These are phyloP conservation scores for Xylaria scruposa DNA, from an alignment of 495 filamentous ascomycete species.

Conservation along the genomic window DNA sequence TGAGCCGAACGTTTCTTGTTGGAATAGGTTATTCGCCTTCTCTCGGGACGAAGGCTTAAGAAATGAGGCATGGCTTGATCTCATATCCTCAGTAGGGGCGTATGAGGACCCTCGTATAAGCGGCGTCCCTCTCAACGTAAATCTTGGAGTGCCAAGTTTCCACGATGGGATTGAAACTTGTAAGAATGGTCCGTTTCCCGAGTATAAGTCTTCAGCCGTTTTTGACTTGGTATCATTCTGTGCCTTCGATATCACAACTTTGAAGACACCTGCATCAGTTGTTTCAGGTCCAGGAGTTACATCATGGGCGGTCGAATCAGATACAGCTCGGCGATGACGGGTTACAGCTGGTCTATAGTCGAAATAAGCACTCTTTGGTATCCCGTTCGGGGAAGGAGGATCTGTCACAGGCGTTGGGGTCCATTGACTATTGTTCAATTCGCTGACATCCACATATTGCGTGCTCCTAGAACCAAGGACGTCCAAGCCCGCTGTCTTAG, in stretches of 20 bases:
- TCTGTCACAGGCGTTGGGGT: slow-evolving; percentile 44
- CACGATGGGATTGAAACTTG: slow-evolving; percentile 88
- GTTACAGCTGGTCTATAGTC: slow-evolving; percentile 33
- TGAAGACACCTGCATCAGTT: slow-evolving; percentile 69
- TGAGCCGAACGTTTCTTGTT: slow-evolving; percentile 37
- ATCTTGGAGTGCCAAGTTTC: slow-evolving; percentile 81
- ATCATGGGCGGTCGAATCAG: slow-evolving; percentile 56
- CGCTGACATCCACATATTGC: slow-evolving; percentile 49
- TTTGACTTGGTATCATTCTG: slow-evolving; percentile 64
- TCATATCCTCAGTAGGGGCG: slow-evolving; percentile 58
- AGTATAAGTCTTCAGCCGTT: slow-evolving; percentile 64
- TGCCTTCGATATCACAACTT: slow-evolving; percentile 83
- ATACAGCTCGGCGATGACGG: slow-evolving; percentile 55
- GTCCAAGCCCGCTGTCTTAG: slow-evolving; percentile 62
- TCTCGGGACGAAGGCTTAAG: slow-evolving; percentile 39
- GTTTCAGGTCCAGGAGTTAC: slow-evolving; percentile 57
- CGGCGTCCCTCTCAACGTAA: slow-evolving; percentile 78
- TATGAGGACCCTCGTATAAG: slow-evolving; percentile 79
- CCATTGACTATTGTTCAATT: slow-evolving; percentile 47
- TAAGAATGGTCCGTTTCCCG: slow-evolving; percentile 61
- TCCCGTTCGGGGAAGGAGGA: slow-evolving; percentile 40
- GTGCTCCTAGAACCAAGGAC: slow-evolving; percentile 45
- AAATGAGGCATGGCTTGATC: slow-evolving; percentile 53
- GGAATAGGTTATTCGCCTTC: slow-evolving; percentile 30
- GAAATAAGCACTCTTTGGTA: slow-evolving; percentile 40